Evolutionary conservation across 352 stramenopile genomes (phyloP).

Genomic region (Sclerospora graminicola): DNA sequence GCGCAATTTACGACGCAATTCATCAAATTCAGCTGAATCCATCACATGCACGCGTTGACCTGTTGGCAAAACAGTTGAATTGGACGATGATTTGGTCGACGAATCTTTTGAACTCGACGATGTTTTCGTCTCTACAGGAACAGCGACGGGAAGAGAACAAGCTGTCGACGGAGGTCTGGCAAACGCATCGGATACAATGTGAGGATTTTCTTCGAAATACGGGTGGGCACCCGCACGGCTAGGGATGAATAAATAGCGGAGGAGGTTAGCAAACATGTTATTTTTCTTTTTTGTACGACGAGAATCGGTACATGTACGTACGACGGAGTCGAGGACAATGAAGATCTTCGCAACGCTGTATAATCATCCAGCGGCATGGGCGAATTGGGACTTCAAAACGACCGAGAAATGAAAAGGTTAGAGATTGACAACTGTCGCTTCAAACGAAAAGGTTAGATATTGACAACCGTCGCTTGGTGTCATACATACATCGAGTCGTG

Average conservation of each 20-base stretch:
- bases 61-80: constrained; percentile 4
- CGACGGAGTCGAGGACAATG: not conserved
- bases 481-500: constrained; percentile 11
- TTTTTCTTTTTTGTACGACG: too few relatives aligned
- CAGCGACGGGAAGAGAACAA: not conserved
- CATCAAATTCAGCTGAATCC: constrained; percentile 15
- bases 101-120: not conserved
- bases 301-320: not conserved
- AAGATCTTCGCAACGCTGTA: not conserved
- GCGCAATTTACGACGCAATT: constrained; percentile 20
- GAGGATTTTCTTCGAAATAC: not conserved
- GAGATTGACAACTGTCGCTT: too few relatives aligned
- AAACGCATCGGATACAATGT: not conserved
- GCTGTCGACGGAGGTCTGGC: not conserved
- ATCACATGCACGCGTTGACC: constrained; percentile 12
- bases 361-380: constrained; percentile 1
- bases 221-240: not conserved
- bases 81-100: not conserved
- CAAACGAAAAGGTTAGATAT: too few relatives aligned
- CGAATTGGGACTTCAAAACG: not conserved
- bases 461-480: too few relatives aligned
- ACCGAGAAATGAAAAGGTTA: constrained; percentile 1
- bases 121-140: not conserved
- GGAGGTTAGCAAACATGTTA: not conserved
- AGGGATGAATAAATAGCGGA: not conserved